Conservation (phyloP, 352 stramenopile genomes). For the Phytophthora sansomeana region DNA sequence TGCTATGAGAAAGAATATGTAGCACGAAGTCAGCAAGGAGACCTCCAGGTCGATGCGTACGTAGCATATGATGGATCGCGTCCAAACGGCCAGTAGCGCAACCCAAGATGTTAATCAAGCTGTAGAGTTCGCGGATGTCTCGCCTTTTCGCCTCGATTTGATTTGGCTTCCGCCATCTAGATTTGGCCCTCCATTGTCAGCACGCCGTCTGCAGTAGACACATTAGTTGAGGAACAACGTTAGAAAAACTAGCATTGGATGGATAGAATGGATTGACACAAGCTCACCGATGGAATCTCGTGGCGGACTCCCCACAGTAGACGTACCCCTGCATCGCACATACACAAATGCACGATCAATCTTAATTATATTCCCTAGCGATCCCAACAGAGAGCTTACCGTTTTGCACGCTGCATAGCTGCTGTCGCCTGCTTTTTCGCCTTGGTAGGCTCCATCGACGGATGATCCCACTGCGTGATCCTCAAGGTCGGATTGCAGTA, state of each 20-base stretch:
- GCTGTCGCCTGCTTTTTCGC: slow-evolving; percentile 61
- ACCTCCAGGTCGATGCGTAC: slow-evolving; percentile 35
- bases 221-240: neutral
- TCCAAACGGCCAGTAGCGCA: slow-evolving; percentile 31
- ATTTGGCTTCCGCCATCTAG: slow-evolving; percentile 29
- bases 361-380: slow-evolving; percentile 1
- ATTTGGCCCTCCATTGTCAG: slow-evolving; percentile 77
- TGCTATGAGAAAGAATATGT: slow-evolving; percentile 45
- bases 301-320: slow-evolving; percentile 38
- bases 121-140: neutral
- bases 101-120: slow-evolving; percentile 4
- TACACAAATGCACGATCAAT: slow-evolving; percentile 13
- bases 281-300: slow-evolving; percentile 49
- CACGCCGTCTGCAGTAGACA: slow-evolving; percentile 31
- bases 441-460: slow-evolving; percentile 68
- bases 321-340: slow-evolving; percentile 31
- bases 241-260: neutral
- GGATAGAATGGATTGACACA: neutral
- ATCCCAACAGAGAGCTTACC: slow-evolving; percentile 21
- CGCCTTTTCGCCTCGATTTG: neutral
- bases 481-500: slow-evolving; percentile 82
- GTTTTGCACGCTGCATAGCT: slow-evolving; percentile 48
- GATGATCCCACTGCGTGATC: slow-evolving; percentile 88
- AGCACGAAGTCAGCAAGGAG: slow-evolving; percentile 21
- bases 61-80: slow-evolving; percentile 64